Base-by-base conservation (phyloP, 2,329 filamentous ascomycete species). In the Alternaria alternata region DNA sequence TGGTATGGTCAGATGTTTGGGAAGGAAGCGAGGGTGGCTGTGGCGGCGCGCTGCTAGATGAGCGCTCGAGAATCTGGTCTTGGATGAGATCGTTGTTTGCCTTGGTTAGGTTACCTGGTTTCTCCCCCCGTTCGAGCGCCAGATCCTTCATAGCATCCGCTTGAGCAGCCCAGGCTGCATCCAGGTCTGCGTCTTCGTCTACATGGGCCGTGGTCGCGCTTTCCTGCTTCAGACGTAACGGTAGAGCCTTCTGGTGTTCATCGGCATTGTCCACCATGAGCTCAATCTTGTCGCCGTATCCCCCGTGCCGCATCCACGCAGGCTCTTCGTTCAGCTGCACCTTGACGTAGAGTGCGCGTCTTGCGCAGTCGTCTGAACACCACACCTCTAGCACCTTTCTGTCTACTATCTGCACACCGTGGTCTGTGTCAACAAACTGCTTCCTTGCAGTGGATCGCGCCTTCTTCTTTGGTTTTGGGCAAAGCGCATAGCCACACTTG, bases 241-340 rank as follows among this genome's bases (percentile, higher is more conserved):
- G 75, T 44, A 77, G 65, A 1, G 69, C 63, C 20, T 55, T 65
- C 36, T 64, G 64, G 46, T 73, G 71, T 20, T 75, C 72, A 7
- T 68, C 67, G 14, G 61, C 55, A 28, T 78, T 76, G 3, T 80
- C 77, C 16, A 78, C 75, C 67, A 80, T 76, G 18, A 82, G 70
- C 53, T 79, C 75, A 9, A 82, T 77, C 30, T 75, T 72, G 32
- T 75, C 73, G 12, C 71, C 72, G 42, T 74, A 68, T 7, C 76
- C 77, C 28, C 86, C 88, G 5, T 86, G 86, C 53, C 94, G 85
- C 78, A 95, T 88, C 93, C 94, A 97, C 0, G 91, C 92, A 0
- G 93, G 92, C 63, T 91, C 89, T 74, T 95, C 91, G 66, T 87
- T 90, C 39, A 98, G 86, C 82, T 99, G 95, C 24, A 96, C 91